A percentile compares a stretch with the other conserved stretches of the same genome.
Evolutionary conservation across 805 yeast species (phyloP).

Genomic region (Sporopachydermia quercuum): DNA sequence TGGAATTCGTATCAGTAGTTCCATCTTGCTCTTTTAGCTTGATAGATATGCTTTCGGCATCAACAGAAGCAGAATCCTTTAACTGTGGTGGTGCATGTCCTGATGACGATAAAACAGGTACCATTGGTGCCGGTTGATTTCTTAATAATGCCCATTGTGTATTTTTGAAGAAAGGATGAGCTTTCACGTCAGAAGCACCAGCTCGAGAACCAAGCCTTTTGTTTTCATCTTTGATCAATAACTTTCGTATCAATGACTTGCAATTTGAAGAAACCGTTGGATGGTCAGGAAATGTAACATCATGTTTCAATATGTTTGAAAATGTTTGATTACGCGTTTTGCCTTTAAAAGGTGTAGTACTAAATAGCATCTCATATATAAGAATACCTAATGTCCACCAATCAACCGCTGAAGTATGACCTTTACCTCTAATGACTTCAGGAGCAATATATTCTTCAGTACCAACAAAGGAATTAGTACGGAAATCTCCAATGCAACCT

Average conservation of each 20-base stretch:
- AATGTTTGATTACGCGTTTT: slow-evolving; percentile 78
- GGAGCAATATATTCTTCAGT: slow-evolving; percentile 99
- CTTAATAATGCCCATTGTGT: slow-evolving; percentile 92
- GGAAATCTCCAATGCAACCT: slow-evolving; percentile 87
- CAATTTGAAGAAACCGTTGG: slow-evolving; percentile 51
- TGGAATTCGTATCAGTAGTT: slow-evolving; percentile 7
- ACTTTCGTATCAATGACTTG: slow-evolving; percentile 62
- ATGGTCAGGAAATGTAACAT: slow-evolving; percentile 62
- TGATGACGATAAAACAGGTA: slow-evolving; percentile 45
- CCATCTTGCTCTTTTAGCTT: slow-evolving; percentile 12
- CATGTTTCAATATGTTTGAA: slow-evolving; percentile 71
- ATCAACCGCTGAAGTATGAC: slow-evolving; percentile 95
- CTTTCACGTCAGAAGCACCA: slow-evolving; percentile 91
- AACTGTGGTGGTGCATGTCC: slow-evolving; percentile 15
- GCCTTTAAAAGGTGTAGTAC: slow-evolving; percentile 95
- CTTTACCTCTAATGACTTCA: slow-evolving; percentile 91
- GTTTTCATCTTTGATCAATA: slow-evolving; percentile 76
- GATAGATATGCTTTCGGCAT: no score
- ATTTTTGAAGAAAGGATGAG: slow-evolving; percentile 79
- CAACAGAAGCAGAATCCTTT: slow-evolving; percentile 2
- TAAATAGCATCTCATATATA: slow-evolving; percentile 86
- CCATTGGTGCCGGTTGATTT: slow-evolving; percentile 89
- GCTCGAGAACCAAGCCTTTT: slow-evolving; percentile 81
- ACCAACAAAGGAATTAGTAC: slow-evolving; percentile 97
- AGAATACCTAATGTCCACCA: slow-evolving; percentile 99